Percentiles rank a stretch among this genome's conserved stretches.
Conservation (phyloP, 805 yeast species). For the Hemisphaericaspora nanyangensis region DNA sequence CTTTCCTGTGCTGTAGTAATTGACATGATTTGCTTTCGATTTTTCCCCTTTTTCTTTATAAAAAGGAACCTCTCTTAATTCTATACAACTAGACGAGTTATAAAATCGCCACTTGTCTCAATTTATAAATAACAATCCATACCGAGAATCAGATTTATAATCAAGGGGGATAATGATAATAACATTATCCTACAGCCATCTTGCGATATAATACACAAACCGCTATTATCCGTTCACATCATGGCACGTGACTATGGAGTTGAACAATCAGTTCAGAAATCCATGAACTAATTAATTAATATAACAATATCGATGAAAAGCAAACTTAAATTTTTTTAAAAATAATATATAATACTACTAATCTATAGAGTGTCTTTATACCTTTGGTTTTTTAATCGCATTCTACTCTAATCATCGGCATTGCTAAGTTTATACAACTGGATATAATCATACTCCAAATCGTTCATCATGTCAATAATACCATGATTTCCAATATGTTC, state of each 20-base stretch:
- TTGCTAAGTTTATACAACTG: conserved; percentile 27
- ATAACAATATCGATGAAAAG: not conserved
- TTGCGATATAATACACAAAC: no score
- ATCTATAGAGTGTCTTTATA: no score
- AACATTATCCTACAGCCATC: not conserved
- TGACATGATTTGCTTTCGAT: not conserved
- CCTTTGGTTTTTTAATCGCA: no score
- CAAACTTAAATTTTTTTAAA: not conserved
- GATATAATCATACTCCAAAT: conserved; percentile 20
- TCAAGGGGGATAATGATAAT: not conserved
- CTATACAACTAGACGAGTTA: not conserved
- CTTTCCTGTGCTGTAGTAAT: conserved; percentile 2
- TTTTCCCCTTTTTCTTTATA: not conserved
- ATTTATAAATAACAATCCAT: not conserved
- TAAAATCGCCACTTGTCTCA: not conserved
- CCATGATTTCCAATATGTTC: conserved; percentile 44
- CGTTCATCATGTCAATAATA: conserved; percentile 53
- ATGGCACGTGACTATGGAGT: conserved; percentile 1
- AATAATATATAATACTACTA: not conserved
- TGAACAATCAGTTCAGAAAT: not conserved
- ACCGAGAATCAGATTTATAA: not conserved
- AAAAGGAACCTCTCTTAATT: not conserved
- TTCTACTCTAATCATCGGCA: conserved; percentile 34
- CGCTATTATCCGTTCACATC: no score
- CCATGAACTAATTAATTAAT: no score